Conservation (phyloP, 768 basidiomycete species). For the Hysterangium stoloniferum region DNA sequence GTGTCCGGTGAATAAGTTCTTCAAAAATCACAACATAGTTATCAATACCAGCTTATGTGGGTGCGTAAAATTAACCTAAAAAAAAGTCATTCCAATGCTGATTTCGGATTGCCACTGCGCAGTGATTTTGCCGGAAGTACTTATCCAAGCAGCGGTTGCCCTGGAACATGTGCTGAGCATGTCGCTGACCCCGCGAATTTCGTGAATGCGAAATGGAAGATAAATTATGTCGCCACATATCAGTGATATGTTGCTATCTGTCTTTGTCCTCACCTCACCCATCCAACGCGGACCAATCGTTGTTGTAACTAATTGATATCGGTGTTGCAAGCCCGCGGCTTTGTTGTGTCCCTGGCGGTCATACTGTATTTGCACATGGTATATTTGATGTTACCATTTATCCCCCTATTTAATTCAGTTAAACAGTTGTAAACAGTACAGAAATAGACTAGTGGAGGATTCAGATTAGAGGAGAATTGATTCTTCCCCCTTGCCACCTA, state of each 20-base stretch:
- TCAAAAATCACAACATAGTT: constrained; percentile 31
- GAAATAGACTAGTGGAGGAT: too few relatives aligned
- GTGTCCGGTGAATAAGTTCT: constrained; percentile 30
- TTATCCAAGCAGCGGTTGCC: constrained; percentile 25
- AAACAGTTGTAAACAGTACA: too few relatives aligned
- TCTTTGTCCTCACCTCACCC: constrained; percentile 1
- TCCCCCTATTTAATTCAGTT: too few relatives aligned
- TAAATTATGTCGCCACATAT: constrained; percentile 52
- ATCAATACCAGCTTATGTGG: constrained; percentile 28
- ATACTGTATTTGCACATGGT: too few relatives aligned
- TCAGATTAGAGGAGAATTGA: too few relatives aligned
- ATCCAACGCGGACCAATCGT: constrained; percentile 15
- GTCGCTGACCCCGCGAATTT: constrained; percentile 55
- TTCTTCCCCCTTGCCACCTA: too few relatives aligned
- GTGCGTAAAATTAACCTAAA: neutral
- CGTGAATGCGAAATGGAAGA: constrained; percentile 39
- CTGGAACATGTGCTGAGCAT: constrained; percentile 25
- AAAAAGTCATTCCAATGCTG: too few relatives aligned
- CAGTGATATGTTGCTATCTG: constrained; percentile 20
- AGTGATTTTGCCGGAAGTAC: constrained; percentile 37
- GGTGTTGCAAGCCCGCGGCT: too few relatives aligned
- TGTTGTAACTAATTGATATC: too few relatives aligned
- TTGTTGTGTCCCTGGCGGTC: too few relatives aligned
- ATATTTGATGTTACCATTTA: too few relatives aligned
- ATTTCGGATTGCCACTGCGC: too few relatives aligned